phyloP scores from a whole-genome alignment of 2,329 filamentous ascomycete species.

The Trichothecium roseum region DNA sequence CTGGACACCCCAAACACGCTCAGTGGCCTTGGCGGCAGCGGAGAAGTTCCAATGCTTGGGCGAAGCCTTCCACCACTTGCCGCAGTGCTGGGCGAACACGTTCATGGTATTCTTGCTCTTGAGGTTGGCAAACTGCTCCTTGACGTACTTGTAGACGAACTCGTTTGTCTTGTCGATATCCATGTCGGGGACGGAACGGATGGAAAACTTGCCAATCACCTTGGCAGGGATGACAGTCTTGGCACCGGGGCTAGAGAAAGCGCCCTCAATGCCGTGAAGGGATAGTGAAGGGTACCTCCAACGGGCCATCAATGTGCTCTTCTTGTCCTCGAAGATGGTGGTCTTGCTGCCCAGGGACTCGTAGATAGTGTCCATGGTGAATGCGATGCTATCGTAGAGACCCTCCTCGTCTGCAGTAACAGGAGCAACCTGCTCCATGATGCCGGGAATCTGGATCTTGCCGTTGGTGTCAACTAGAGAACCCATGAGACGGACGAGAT shows the following conservation, averaged over 20 bases:
- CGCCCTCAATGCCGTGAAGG: slow-evolving; percentile 89
- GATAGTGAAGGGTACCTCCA: slow-evolving; percentile 94
- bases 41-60: slow-evolving; percentile 99
- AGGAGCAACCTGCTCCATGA: slow-evolving; percentile 86
- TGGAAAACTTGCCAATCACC: slow-evolving; percentile 96
- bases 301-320: slow-evolving; percentile 85
- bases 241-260: slow-evolving; percentile 83
- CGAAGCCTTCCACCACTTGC: slow-evolving; percentile 98
- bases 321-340: slow-evolving; percentile 79
- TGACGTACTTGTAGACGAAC: slow-evolving; percentile 72
- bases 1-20: slow-evolving; percentile 86
- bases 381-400: slow-evolving; percentile 83
- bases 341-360: slow-evolving; percentile 86
- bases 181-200: slow-evolving; percentile 96
- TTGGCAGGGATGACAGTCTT: slow-evolving; percentile 99
- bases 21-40: slow-evolving; percentile 88
- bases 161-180: slow-evolving; percentile 82
- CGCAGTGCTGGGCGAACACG: slow-evolving; percentile 73
- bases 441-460: slow-evolving; percentile 88
- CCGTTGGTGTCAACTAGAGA: slow-evolving; percentile 82
- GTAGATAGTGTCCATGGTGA: slow-evolving; percentile 92
- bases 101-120: slow-evolving; percentile 86
- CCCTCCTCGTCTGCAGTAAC: slow-evolving; percentile 76
- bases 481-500: slow-evolving; percentile 72
- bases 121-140: slow-evolving; percentile 76